phyloP scores from a whole-genome alignment of 2,329 filamentous ascomycete species.

The Cladosporium halotolerans region DNA sequence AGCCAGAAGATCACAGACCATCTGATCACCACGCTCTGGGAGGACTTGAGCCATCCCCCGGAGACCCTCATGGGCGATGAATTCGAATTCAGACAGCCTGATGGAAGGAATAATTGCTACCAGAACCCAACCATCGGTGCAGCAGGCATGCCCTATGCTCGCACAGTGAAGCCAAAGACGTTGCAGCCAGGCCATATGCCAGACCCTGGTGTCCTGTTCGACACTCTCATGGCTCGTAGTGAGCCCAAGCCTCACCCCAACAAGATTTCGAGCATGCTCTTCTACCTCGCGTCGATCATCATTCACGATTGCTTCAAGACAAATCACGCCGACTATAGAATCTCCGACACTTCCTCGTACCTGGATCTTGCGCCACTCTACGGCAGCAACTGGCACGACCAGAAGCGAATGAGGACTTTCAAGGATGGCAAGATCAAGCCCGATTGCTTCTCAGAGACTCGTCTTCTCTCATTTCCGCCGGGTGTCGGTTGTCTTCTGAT shows the following conservation, averaged over 20 bases:
- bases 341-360: constrained; percentile 65
- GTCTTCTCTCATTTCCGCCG: constrained; percentile 60
- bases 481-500: constrained; percentile 63
- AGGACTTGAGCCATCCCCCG: constrained; percentile 44
- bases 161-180: constrained; percentile 54
- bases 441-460: constrained; percentile 62
- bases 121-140: constrained; percentile 57
- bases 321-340: constrained; percentile 55
- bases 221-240: constrained; percentile 58
- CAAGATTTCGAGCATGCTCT: constrained; percentile 67
- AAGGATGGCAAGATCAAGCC: constrained; percentile 64
- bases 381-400: constrained; percentile 61
- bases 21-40: constrained; percentile 43
- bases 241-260: constrained; percentile 61
- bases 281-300: constrained; percentile 66
- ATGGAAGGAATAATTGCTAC: constrained; percentile 51
- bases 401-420: constrained; percentile 59
- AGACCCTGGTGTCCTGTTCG: constrained; percentile 61
- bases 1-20: constrained; percentile 37
- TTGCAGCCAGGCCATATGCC: constrained; percentile 55
- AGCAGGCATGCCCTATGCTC: constrained; percentile 62
- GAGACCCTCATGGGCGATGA: constrained; percentile 38
- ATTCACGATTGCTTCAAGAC: constrained; percentile 60
- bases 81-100: constrained; percentile 43
- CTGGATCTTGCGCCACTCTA: constrained; percentile 69